Conservation (phyloP, 2,329 filamentous ascomycete genomes). For the Talaromyces sp. region DNA sequence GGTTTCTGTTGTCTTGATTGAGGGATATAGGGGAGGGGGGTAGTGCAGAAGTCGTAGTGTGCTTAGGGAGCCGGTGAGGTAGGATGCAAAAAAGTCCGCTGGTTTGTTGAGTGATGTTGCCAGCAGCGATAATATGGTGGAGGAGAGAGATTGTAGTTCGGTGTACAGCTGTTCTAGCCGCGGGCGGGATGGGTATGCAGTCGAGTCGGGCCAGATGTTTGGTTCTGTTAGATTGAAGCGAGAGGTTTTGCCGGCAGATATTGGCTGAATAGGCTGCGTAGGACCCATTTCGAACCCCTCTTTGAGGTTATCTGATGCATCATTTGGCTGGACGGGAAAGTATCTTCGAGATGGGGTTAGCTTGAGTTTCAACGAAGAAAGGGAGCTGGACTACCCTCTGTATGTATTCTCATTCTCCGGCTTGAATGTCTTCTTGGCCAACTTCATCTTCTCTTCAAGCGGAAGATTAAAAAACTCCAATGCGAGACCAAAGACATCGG, state of each 20-base stretch:
- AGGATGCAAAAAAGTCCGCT: conserved; percentile 41
- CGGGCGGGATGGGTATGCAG: conserved; percentile 26
- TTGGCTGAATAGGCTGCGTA: conserved; percentile 18
- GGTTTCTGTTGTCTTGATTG: background rate
- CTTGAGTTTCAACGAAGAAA: background rate
- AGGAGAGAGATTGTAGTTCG: conserved; percentile 43
- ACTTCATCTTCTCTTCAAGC: conserved; percentile 38
- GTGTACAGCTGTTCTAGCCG: conserved; percentile 40
- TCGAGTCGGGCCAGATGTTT: conserved; percentile 42
- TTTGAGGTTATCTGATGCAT: conserved; percentile 44
- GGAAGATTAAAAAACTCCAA: conserved; percentile 42
- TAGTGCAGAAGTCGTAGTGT: conserved; percentile 50
- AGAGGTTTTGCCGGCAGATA: conserved; percentile 19
- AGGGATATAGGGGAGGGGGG: conserved; percentile 27
- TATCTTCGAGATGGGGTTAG: conserved; percentile 34
- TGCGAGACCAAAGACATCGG: conserved; percentile 45
- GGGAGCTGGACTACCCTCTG: conserved; percentile 34
- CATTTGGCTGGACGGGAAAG: conserved; percentile 45
- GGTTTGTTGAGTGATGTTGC: conserved; percentile 42
- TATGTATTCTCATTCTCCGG: conserved; percentile 46
- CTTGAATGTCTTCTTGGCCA: conserved; percentile 47
- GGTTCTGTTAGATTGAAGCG: conserved; percentile 43
- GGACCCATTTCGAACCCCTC: conserved; percentile 50
- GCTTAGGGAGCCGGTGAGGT: conserved; percentile 44
- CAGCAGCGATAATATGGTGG: conserved; percentile 41